These are phyloP conservation scores for Thamnidium elegans DNA, from an alignment of 192 early-diverging fungal species.

Conservation along the genomic window DNA sequence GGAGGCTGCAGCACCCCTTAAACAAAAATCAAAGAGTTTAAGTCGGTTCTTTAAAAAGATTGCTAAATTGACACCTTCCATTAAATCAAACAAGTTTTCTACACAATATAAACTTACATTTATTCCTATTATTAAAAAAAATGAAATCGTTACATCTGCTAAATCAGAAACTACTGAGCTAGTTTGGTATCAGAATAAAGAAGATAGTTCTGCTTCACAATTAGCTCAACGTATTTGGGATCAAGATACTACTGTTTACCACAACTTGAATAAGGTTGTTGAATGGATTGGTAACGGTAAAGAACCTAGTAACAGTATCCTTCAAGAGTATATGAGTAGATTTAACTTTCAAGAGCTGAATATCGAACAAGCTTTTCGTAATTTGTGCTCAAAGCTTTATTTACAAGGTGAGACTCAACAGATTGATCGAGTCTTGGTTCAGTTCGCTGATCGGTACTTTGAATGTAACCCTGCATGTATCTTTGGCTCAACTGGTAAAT, in stretches of 20 bases:
- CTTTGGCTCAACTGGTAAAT: conserved; percentile 39
- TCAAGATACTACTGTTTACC: conserved; percentile 20
- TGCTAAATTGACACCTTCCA: too few relatives aligned
- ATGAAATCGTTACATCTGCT: not conserved
- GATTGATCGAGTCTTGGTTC: conserved; percentile 85
- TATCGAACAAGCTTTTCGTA: conserved; percentile 28
- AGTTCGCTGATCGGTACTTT: conserved; percentile 74
- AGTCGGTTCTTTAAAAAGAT: too few relatives aligned
- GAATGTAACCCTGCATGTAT: conserved; percentile 73
- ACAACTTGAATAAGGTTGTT: conserved; percentile 23
- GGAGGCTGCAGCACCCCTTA: too few relatives aligned
- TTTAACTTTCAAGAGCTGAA: conserved; percentile 27
- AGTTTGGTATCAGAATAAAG: not conserved
- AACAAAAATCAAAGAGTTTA: too few relatives aligned
- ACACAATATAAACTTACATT: conserved; percentile 2
- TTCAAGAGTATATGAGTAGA: conserved; percentile 24
- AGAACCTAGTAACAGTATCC: conserved; percentile 15
- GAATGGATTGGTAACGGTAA: conserved; percentile 33
- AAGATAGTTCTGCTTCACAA: not conserved
- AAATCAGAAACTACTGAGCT: not conserved
- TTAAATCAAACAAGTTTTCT: too few relatives aligned
- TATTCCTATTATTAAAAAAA: conserved; percentile 1
- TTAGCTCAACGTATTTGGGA: conserved; percentile 29
- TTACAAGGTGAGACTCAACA: conserved; percentile 93
- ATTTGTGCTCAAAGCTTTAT: conserved; percentile 71